A percentile compares a stretch with the other conserved stretches of the same genome.
Conservation (phyloP, 73 alveolate genomes). For the Uronychia binucleata region DNA sequence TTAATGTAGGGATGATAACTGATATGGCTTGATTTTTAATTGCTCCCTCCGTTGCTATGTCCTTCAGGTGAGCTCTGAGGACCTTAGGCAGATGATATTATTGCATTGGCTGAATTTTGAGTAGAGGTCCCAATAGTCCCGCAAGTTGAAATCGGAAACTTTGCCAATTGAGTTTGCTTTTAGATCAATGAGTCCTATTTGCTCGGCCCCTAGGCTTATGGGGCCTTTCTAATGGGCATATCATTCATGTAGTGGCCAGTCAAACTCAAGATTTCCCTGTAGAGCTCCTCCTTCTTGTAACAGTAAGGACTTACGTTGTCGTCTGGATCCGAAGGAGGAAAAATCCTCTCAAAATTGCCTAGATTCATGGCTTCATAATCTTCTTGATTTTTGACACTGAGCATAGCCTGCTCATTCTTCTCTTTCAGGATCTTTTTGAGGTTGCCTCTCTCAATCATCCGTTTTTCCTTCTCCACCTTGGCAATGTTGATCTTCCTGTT, state of each 20-base stretch:
- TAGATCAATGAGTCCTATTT: no score
- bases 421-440: conserved; percentile 21
- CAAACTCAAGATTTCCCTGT: background rate
- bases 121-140: no score
- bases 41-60: no score
- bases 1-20: no score
- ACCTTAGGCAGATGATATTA: no score
- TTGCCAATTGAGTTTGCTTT: no score
- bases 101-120: no score
- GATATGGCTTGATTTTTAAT: no score
- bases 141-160: no score
- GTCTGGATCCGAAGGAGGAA: conserved; percentile 26
- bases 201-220: no score
- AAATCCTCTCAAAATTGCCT: conserved; percentile 50
- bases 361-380: conserved; percentile 40
- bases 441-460: conserved; percentile 41
- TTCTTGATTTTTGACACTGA: conserved; percentile 17
- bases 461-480: conserved; percentile 28
- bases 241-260: background rate
- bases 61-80: no score
- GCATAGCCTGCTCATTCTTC: background rate
- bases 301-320: background rate
- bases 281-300: background rate
- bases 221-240: background rate
- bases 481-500: conserved; percentile 22